A percentile compares a stretch with the other conserved stretches of the same genome.
phyloP scores from a whole-genome alignment of 768 basidiomycete species.

The Hypholoma fasciculare region DNA sequence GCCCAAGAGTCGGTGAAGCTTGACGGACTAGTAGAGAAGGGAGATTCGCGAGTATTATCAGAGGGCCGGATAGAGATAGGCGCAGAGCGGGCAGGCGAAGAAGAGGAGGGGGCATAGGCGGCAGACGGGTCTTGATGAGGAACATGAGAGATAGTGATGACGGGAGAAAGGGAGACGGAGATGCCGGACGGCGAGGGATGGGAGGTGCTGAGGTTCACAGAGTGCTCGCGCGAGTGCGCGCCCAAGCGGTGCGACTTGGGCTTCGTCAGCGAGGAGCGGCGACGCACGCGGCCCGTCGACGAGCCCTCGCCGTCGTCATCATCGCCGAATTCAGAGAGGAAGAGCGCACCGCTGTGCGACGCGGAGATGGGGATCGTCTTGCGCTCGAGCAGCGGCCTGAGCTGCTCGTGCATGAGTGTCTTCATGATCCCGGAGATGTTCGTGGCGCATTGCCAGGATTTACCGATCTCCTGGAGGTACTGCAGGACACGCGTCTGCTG shows the following conservation, averaged over 20 bases:
- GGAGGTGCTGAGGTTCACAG: background rate
- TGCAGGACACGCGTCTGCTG: conserved; percentile 48
- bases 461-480: conserved; percentile 53
- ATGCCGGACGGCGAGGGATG: background rate
- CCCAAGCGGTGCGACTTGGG: background rate
- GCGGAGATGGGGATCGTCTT: conserved; percentile 14
- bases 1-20: background rate
- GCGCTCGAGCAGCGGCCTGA: conserved; percentile 40
- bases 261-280: conserved; percentile 1
- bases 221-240: background rate
- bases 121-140: background rate
- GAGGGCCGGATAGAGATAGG: background rate
- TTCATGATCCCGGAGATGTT: conserved; percentile 49
- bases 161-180: background rate
- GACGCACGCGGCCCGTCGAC: conserved; percentile 12
- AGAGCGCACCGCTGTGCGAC: conserved; percentile 3
- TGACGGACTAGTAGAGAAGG: background rate
- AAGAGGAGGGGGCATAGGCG: background rate
- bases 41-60: background rate
- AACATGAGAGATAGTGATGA: background rate
- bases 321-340: conserved; percentile 10
- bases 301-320: conserved; percentile 18
- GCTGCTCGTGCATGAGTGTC: conserved; percentile 41
- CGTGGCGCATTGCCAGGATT: conserved; percentile 53
- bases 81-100: background rate